Percentiles rank a stretch among this genome's conserved stretches.
Evolutionary conservation across 805 yeast genomes (phyloP).

Genomic region (Starmerella geochares): DNA sequence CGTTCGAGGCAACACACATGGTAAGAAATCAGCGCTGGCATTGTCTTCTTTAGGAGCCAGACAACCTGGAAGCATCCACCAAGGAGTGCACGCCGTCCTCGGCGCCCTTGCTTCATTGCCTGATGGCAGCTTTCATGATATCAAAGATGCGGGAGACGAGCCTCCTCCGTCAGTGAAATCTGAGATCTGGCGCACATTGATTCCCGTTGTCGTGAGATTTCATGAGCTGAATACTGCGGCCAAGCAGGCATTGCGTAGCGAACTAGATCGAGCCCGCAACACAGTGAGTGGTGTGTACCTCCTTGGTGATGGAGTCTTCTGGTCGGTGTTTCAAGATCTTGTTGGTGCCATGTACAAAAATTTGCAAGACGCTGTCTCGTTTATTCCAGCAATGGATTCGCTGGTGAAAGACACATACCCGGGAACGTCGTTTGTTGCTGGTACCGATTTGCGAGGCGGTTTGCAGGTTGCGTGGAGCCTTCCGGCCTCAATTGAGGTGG

Average conservation of each 20-base stretch:
- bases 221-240: conserved; percentile 3
- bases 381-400: neutral
- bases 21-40: neutral
- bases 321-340: conserved; percentile 12
- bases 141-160: too few species aligned
- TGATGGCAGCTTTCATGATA: too few species aligned
- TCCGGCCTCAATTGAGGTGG: neutral
- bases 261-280: neutral
- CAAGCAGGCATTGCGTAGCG: neutral
- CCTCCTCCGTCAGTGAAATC: conserved; percentile 4
- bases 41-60: too few species aligned
- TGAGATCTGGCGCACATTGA: neutral
- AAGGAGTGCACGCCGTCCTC: neutral
- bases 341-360: neutral
- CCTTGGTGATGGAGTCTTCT: conserved; percentile 10
- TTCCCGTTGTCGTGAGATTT: neutral
- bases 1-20: neutral
- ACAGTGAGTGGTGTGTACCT: conserved; percentile 8
- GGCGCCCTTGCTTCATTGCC: neutral
- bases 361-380: neutral
- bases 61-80: too few species aligned
- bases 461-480: neutral
- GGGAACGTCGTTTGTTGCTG: neutral
- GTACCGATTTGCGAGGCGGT: neutral
- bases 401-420: neutral